Conservation (phyloP, 1,284 basidiomycete species). For the Tausonia pullulans region DNA sequence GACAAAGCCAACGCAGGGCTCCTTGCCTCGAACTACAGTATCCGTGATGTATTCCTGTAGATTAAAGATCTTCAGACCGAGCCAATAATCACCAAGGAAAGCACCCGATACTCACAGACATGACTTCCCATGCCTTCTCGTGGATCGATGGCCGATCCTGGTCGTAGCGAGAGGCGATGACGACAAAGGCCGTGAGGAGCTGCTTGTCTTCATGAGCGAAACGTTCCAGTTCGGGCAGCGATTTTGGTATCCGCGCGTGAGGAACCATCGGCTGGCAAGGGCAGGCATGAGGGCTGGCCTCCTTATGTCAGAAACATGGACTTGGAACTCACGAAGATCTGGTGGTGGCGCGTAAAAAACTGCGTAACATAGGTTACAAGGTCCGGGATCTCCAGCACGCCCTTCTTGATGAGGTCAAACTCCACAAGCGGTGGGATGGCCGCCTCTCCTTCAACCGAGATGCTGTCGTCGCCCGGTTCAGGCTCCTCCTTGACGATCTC, state of each 20-base stretch:
- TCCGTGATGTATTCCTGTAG: slow-evolving; percentile 28
- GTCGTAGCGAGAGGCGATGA: slow-evolving; percentile 35
- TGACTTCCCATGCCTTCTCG: slow-evolving; percentile 10
- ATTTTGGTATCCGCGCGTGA: slow-evolving; percentile 31
- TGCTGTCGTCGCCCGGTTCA: too few relatives aligned
- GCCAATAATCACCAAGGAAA: neutral
- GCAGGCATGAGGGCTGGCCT: neutral
- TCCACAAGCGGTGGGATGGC: slow-evolving; percentile 19
- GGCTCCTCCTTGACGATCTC: too few relatives aligned
- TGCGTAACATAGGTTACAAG: slow-evolving; percentile 28
- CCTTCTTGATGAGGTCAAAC: slow-evolving; percentile 35
- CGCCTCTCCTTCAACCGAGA: neutral
- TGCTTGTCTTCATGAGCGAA: slow-evolving; percentile 35
- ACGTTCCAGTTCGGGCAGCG: slow-evolving; percentile 28
- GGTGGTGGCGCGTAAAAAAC: slow-evolving; percentile 36
- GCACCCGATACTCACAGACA: neutral
- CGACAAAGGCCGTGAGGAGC: slow-evolving; percentile 34
- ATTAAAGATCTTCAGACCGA: neutral
- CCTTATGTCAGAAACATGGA: neutral
- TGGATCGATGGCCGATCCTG: slow-evolving; percentile 9
- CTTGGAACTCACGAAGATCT: slow-evolving; percentile 32
- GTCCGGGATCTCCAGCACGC: slow-evolving; percentile 29
- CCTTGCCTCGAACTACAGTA: slow-evolving; percentile 30
- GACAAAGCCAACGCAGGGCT: slow-evolving; percentile 31
- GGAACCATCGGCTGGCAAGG: slow-evolving; percentile 34